These are phyloP conservation scores for Chlorella ohadii DNA, from an alignment of 139 green algal species.

Conservation along the genomic window DNA sequence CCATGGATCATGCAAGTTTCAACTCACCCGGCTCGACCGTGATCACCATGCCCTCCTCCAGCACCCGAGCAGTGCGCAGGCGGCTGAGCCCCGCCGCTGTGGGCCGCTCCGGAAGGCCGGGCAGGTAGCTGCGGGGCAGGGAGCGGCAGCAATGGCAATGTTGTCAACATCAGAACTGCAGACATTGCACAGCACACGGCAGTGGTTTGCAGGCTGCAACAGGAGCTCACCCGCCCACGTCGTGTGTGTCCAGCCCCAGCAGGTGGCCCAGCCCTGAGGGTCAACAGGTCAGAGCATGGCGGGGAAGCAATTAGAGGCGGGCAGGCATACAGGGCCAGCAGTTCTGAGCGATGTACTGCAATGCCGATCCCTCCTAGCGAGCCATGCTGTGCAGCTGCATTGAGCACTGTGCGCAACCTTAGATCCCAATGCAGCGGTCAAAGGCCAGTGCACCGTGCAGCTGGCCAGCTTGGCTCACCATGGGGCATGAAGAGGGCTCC, in stretches of 20 bases:
- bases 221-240: constrained; percentile 88
- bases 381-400: too few species aligned
- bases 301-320: too few species aligned
- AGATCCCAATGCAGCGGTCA: too few species aligned
- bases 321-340: too few species aligned
- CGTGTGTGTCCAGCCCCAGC: constrained; percentile 91
- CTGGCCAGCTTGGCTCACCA: constrained; percentile 47
- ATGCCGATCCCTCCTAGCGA: too few species aligned
- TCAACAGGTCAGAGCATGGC: background rate
- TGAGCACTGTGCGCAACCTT: too few species aligned
- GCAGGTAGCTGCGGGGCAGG: background rate
- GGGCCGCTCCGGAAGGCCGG: constrained; percentile 12
- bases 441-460: too few species aligned
- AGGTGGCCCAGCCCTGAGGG: constrained; percentile 86
- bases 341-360: too few species aligned
- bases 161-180: too few species aligned
- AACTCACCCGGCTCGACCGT: constrained; percentile 76
- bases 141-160: too few species aligned
- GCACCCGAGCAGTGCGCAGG: constrained; percentile 69
- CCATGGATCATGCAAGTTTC: too few species aligned
- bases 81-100: constrained; percentile 56
- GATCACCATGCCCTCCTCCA: constrained; percentile 89
- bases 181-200: too few species aligned
- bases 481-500: constrained; percentile 95
- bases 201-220: background rate